These are phyloP conservation scores for Penicillium paneum DNA, from an alignment of 2,329 filamentous ascomycete species.

Conservation along the genomic window DNA sequence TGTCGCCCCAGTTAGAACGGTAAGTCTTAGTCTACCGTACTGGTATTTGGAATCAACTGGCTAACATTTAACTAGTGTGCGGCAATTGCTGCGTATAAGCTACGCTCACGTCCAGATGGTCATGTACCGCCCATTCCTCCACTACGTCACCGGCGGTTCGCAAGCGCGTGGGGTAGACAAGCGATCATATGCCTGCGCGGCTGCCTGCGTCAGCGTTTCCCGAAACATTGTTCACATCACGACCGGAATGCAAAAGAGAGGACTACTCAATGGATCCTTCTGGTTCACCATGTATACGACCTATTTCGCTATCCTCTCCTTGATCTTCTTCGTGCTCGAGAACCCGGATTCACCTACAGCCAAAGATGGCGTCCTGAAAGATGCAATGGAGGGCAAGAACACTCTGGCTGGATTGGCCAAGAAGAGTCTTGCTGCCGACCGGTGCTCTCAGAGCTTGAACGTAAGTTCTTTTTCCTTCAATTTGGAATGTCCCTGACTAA, in stretches of 20 bases:
- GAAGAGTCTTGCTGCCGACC: constrained; percentile 83
- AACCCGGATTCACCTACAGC: constrained; percentile 60
- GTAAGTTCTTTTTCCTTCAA: constrained; percentile 50
- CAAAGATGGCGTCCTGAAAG: constrained; percentile 71
- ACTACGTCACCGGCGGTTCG: constrained; percentile 57
- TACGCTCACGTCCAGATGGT: constrained; percentile 64
- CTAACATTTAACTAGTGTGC: constrained; percentile 31
- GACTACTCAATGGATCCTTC: constrained; percentile 60
- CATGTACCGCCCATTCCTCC: constrained; percentile 63
- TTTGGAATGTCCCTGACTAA: background rate
- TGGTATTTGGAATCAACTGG: background rate
- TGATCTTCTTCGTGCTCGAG: constrained; percentile 63
- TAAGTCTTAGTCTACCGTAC: constrained; percentile 43
- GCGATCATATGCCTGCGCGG: constrained; percentile 62
- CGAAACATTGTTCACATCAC: constrained; percentile 66
- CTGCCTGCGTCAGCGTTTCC: constrained; percentile 63
- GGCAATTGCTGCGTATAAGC: constrained; percentile 61
- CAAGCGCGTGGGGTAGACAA: constrained; percentile 55
- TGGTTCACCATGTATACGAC: constrained; percentile 69
- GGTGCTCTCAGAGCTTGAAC: constrained; percentile 73
- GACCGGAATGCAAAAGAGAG: constrained; percentile 60
- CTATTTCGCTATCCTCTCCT: constrained; percentile 63
- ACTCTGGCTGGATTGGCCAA: constrained; percentile 75
- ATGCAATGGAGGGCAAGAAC: constrained; percentile 80
- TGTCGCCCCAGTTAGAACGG: constrained; percentile 71